These are phyloP conservation scores for Sphaerostilbella broomeana DNA, from an alignment of 2,329 filamentous ascomycete species.

Conservation along the genomic window DNA sequence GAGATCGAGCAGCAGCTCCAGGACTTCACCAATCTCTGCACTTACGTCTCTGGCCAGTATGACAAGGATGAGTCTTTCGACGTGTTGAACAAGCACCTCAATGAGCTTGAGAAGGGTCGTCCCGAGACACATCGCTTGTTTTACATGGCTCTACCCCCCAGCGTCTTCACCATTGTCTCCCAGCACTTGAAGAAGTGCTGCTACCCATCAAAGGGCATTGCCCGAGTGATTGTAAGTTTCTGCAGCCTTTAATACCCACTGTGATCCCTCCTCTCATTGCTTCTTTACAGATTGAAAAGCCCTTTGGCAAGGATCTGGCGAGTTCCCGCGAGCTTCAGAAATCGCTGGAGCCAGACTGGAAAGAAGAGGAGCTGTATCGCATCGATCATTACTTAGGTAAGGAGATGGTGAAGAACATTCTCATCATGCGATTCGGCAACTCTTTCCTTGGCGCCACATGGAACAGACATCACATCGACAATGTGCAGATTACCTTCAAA, in stretches of 20 bases:
- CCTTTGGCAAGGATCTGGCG: conserved; percentile 92
- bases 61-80: conserved; percentile 94
- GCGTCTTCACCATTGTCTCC: conserved; percentile 95
- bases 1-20: conserved; percentile 93
- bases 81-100: conserved; percentile 75
- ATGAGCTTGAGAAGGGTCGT: conserved; percentile 74
- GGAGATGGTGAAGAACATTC: conserved; percentile 99
- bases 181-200: conserved; percentile 96
- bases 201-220: conserved; percentile 85
- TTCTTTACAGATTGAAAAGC: conserved; percentile 78
- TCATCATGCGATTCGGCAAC: conserved; percentile 96
- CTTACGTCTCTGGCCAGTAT: conserved; percentile 95
- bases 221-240: conserved; percentile 78
- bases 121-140: conserved; percentile 88
- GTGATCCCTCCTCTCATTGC: conserved; percentile 17
- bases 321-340: conserved; percentile 93
- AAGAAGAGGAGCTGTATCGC: conserved; percentile 96
- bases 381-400: conserved; percentile 99
- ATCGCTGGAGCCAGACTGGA: conserved; percentile 95
- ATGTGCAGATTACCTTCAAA: conserved; percentile 98
- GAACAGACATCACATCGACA: conserved; percentile 99
- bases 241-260: conserved; percentile 9
- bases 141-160: conserved; percentile 98
- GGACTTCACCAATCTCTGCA: conserved; percentile 80
- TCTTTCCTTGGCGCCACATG: conserved; percentile 97